These are phyloP conservation scores for Solanum infundibuliforme DNA, from an alignment of 257 asterid genomes.

Conservation along the genomic window DNA sequence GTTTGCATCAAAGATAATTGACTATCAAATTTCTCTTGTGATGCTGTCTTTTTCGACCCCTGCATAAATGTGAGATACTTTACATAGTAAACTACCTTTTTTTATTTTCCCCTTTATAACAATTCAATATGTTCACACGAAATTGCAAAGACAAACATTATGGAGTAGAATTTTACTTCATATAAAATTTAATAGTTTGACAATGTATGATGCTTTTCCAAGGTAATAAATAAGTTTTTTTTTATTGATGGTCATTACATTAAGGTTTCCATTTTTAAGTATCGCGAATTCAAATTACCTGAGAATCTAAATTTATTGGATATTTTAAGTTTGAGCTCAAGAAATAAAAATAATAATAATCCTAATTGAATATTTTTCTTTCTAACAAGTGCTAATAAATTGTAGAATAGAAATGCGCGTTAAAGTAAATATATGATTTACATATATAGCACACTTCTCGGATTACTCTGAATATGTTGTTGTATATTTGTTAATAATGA, in stretches of 20 bases:
- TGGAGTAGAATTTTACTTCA: background rate
- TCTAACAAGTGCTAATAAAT: too few species aligned
- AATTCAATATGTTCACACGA: background rate
- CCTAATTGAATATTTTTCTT: background rate
- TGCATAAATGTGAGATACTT: too few species aligned
- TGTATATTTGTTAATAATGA: too few species aligned
- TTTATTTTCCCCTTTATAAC: too few species aligned
- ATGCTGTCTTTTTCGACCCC: too few species aligned
- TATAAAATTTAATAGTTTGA: too few species aligned
- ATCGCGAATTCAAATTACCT: too few species aligned
- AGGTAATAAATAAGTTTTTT: too few species aligned
- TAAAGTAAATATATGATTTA: too few species aligned
- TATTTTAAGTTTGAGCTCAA: background rate
- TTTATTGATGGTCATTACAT: background rate
- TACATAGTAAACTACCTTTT: background rate
- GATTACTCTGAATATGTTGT: too few species aligned
- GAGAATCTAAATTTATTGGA: background rate
- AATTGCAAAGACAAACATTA: background rate
- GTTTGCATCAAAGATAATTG: background rate
- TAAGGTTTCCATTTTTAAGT: background rate
- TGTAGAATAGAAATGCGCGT: background rate
- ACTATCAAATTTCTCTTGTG: too few species aligned
- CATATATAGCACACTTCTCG: rapidly evolving
- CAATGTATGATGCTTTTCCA: background rate
- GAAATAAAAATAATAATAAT: background rate